Evolutionary conservation across 2,329 filamentous ascomycete genomes (phyloP), one percentile per base, ranked within the genome.

Genomic region (Sclerotinia subarctica): DNA sequence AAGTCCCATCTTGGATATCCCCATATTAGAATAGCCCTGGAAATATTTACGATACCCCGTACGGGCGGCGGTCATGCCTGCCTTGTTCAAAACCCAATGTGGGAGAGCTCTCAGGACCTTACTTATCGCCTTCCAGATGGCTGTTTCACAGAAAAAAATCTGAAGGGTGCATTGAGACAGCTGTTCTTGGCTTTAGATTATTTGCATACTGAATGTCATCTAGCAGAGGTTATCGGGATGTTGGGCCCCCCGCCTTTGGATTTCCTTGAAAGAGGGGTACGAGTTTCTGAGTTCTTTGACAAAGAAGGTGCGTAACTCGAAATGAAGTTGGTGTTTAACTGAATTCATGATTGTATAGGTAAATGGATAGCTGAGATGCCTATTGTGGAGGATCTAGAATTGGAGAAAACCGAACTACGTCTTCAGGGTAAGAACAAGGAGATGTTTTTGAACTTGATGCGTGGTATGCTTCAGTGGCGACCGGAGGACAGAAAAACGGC

Each of bases 151-250:
- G 68, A 71, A 56, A 49, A 56, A 60, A 65, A 98, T 26, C 94
- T 97, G 78, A 97, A 97, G 83, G 94, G 97, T 79, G 97, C 97
- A 80, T 95, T 94, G 46, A 97, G 97, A 80, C 94, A 98, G 81
- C 93, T 97, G 7, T 84, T 98, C 65, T 86, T 98, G 32, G 94
- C 94, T 51, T 84, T 98, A 71, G 94, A 98, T 80, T 97, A 97
- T 78, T 85, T 98, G 53, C 94, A 98, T 79, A 89, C 93, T 74
- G 93, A 98, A 81, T 98, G 94, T 80, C 93, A 75, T 47, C 71
- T 76, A 69, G 74, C 74, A 52, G 70, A 69, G 66, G 74, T 76
- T 68, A 69, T 76, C 64, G 72, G 69, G 46, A 60, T 76, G 69
- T 68, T 75, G 38, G 75, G 74, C 49, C 73, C 73, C 69, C 74